Conservation (phyloP, 768 basidiomycete species). For the Kwoniella pini region DNA sequence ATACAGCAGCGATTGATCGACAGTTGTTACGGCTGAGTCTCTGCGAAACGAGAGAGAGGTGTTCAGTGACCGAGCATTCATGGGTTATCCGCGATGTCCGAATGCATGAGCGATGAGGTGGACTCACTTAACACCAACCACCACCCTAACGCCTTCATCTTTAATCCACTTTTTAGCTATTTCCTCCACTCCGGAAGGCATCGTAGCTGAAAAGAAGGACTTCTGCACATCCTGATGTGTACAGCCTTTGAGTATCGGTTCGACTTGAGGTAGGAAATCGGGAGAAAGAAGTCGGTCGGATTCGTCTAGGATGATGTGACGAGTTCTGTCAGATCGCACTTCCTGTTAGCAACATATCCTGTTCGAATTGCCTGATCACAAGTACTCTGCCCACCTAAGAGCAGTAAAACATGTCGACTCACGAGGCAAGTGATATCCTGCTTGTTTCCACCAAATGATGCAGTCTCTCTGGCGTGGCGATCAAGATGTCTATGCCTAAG, state of each 20-base stretch:
- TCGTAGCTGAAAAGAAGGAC: slow-evolving; percentile 90
- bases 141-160: slow-evolving; percentile 78
- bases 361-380: too few relatives aligned
- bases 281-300: slow-evolving; percentile 85
- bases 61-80: neutral
- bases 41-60: slow-evolving; percentile 57
- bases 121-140: slow-evolving; percentile 95
- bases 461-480: slow-evolving; percentile 87
- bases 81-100: too few relatives aligned
- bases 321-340: slow-evolving; percentile 62
- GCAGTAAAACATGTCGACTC: too few relatives aligned
- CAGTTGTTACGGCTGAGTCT: slow-evolving; percentile 91
- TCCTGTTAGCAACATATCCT: too few relatives aligned
- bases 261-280: slow-evolving; percentile 83
- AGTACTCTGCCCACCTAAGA: too few relatives aligned
- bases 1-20: slow-evolving; percentile 82
- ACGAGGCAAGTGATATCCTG: slow-evolving; percentile 47
- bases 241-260: slow-evolving; percentile 82
- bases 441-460: slow-evolving; percentile 75
- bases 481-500: slow-evolving; percentile 68
- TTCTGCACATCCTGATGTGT: slow-evolving; percentile 71
- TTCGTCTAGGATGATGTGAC: slow-evolving; percentile 83
- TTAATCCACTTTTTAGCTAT: slow-evolving; percentile 79
- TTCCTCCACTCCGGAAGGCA: slow-evolving; percentile 84
- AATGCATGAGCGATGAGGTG: too few relatives aligned